phyloP scores from a whole-genome alignment of 2,329 filamentous ascomycete species.

The Penicillium sp. region DNA sequence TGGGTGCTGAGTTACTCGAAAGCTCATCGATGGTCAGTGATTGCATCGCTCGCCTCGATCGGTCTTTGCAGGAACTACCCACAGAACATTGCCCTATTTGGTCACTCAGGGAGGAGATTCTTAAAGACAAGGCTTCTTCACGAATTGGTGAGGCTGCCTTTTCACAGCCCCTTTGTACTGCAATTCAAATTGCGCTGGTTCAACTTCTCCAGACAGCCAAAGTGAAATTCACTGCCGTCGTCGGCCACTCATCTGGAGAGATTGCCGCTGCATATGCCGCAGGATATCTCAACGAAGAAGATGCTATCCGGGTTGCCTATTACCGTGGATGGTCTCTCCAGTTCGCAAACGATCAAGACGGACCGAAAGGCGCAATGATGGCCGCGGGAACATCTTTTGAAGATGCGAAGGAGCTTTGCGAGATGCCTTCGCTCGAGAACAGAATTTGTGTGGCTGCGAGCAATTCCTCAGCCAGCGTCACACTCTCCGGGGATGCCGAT shows the following conservation, averaged over 20 bases:
- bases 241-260: slow-evolving; percentile 54
- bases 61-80: slow-evolving; percentile 21
- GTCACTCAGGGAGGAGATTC: slow-evolving; percentile 20
- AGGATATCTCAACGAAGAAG: slow-evolving; percentile 41
- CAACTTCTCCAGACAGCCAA: slow-evolving; percentile 31
- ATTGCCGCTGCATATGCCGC: slow-evolving; percentile 54
- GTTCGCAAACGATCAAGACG: slow-evolving; percentile 11
- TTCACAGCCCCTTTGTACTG: slow-evolving; percentile 27
- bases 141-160: slow-evolving; percentile 23
- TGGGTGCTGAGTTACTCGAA: slow-evolving; percentile 25
- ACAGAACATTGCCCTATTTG: slow-evolving; percentile 23
- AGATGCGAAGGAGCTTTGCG: slow-evolving; percentile 36
- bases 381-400: slow-evolving; percentile 44
- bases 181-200: slow-evolving; percentile 31
- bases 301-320: slow-evolving; percentile 50
- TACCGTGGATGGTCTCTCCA: slow-evolving; percentile 44
- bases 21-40: slow-evolving; percentile 8
- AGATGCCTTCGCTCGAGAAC: slow-evolving; percentile 26
- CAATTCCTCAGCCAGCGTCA: slow-evolving; percentile 46
- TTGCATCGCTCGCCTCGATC: slow-evolving; percentile 19
- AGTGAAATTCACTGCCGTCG: slow-evolving; percentile 38
- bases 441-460: slow-evolving; percentile 35
- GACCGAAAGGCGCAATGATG: slow-evolving; percentile 49
- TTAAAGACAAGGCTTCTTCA: slow-evolving; percentile 12
- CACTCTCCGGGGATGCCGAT: slow-evolving; percentile 46